A percentile compares a stretch with the other conserved stretches of the same genome.
Evolutionary conservation across 257 asterid genomes (phyloP).

Genomic region (Capsicum baccatum): DNA sequence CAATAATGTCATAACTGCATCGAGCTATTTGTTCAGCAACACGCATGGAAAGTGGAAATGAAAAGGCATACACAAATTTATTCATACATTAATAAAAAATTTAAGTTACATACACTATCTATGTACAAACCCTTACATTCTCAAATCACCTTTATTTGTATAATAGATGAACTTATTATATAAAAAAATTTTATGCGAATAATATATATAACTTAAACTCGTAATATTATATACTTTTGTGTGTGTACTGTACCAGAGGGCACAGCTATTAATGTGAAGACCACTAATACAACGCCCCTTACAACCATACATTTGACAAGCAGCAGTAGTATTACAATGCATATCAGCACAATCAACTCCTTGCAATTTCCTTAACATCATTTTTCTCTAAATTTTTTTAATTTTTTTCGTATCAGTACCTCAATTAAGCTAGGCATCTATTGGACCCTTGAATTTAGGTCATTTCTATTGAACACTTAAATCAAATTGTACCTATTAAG

Average conservation of each 20-base stretch:
- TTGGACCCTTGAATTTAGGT: no score
- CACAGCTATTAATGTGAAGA: not conserved
- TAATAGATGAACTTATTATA: not conserved
- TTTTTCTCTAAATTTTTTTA: not conserved
- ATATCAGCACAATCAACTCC: not conserved
- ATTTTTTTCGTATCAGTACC: no score
- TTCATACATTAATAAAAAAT: no score
- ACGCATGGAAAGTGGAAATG: no score
- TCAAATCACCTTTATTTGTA: not conserved
- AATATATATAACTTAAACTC: not conserved
- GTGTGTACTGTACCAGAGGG: not conserved
- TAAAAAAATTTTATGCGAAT: not conserved
- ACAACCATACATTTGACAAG: not conserved
- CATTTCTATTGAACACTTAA: no score
- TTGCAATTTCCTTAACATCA: constrained; percentile 4
- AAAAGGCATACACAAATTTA: no score
- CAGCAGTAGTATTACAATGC: not conserved
- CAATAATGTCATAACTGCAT: no score
- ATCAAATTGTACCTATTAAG: no score
- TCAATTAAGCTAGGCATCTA: no score
- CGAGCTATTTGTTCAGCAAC: no score
- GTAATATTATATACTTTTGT: not conserved
- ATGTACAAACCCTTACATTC: no score
- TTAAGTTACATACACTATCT: no score
- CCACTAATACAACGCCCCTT: not conserved